Evolutionary conservation across 2,329 filamentous ascomycete genomes (phyloP), one percentile per base, ranked within the genome.

Genomic region (Pleoardoris graminearum): DNA sequence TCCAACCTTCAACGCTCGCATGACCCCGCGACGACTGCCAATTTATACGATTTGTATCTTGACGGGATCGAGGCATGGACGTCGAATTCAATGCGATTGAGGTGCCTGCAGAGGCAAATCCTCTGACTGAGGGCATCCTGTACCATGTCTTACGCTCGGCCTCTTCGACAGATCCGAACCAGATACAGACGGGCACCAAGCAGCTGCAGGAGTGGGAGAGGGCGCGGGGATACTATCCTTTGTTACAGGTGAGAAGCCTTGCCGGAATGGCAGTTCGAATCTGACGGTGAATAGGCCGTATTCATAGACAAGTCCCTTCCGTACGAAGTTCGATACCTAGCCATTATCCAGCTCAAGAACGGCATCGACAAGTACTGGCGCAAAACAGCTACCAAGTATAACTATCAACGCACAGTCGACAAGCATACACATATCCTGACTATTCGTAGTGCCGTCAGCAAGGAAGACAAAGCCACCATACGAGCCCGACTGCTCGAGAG

Each of bases 311-410:
- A 85, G 55, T 85, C 85, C 1, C 78, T 95, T 1, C 89, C 90
- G 1, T 76, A 84, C 52, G 87, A 95, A 65, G 83, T 93, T 48
- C 89, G 94, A 55, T 91, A 96, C 67, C 85, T 97, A 10, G 89
- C 93, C 49, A 85, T 97, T 52, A 96, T 97, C 61, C 90, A 96
- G 70, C 81, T 99, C 48, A 97, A 97, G 72, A 97, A 97, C 72
- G 94, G 92, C 50, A 92, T 97, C 73, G 93, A 97, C 71, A 91
- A 88, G 70, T 91, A 91, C 74, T 99, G 94, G 94, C 84, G 94
- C 68, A 90, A 81, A 69, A 89, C 89, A 29, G 85, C 90, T 44
- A 83, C 88, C 51, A 85, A 87, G 69, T 82, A 84, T 49, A 48
- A 14, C 38, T 14, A n/a, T 5, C 29, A 33, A 4, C 22, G 14